Base-by-base conservation (phyloP, 768 basidiomycete species). In the Fomitopsis serialis region DNA sequence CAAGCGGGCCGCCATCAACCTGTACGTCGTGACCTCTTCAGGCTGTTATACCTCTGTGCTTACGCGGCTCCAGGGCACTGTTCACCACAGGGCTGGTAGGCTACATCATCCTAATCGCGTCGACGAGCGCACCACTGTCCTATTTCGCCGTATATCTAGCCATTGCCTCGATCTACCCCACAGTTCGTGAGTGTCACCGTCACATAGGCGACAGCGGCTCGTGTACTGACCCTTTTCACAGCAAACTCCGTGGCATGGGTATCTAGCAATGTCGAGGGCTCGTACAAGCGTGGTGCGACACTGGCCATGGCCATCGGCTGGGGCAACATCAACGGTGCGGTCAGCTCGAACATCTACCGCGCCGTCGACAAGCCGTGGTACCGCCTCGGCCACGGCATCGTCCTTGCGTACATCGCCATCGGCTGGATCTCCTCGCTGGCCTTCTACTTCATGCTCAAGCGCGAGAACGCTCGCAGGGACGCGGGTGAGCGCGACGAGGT, bases 91-190 rank as follows among this genome's bases (percentile, higher is more conserved):
- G 81, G 37, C 62, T 81, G 43, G 73, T 72, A 5, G 85, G 81
- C 25, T 90, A 89, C 61, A 80, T 83, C 55, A 85, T 89, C 48
- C 70, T 89, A 50, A 78, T 86, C 19, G 68, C 69, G 42, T 86
- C 86, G 1, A 77, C 68, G 24, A 80, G 71, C 21, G 74, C 83
- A n/a, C 78, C 76, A 2, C 63, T 88, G 37, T 87, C 85, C 5
- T 89, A 89, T 63, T 86, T 88, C 58, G 85, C 85, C 3, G 79
- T 81, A 22, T 90, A 79, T 63, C 69, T 89, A 3, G 88, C 84
- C 17, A 79, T 82, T 22, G 83, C 81, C 85, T 70, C 76, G 10
- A 79, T 79, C 23, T 80, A 77, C 57, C 78, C 78, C 2, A 73
- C 70, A 15, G 68, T 76, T 54, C 72, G 74, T 76, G 53, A 59